Percentiles rank a stretch among this genome's conserved stretches.
Evolutionary conservation across 192 early-diverging fungal species (phyloP).

Genomic region (Helicostylum pulchrum): DNA sequence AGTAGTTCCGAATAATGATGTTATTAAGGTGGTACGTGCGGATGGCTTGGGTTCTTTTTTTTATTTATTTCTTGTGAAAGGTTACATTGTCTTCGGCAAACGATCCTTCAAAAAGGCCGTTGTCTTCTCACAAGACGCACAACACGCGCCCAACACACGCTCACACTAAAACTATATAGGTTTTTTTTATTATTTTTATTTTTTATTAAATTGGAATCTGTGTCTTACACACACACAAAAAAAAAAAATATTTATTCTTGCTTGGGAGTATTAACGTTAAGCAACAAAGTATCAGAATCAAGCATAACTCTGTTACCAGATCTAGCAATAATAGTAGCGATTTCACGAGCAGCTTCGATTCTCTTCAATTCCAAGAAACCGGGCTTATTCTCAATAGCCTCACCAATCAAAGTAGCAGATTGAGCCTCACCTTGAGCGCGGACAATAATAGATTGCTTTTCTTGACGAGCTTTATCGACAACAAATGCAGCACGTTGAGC

Average conservation of each 20-base stretch:
- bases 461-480: conserved; percentile 91
- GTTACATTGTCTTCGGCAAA: conserved; percentile 2
- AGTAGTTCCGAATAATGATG: too few relatives aligned
- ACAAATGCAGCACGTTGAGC: conserved; percentile 95
- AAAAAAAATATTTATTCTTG: not conserved
- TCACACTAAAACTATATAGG: not conserved
- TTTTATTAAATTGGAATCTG: not conserved
- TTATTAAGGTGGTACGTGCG: too few relatives aligned
- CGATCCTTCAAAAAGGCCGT: not conserved
- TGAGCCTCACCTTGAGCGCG: conserved; percentile 93
- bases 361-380: conserved; percentile 92
- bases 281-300: conserved; percentile 86
- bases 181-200: not conserved
- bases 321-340: conserved; percentile 78
- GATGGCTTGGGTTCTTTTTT: too few relatives aligned
- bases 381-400: conserved; percentile 96
- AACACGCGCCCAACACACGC: not conserved
- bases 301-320: conserved; percentile 90
- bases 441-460: conserved; percentile 98
- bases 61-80: not conserved
- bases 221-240: not conserved
- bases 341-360: conserved; percentile 93
- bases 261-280: conserved; percentile 68
- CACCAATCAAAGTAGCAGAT: conserved; percentile 92
- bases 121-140: not conserved